Evolutionary conservation across 257 asterid species (phyloP), one percentile per base, ranked within the genome.

Genomic region (Solanum phureja): DNA sequence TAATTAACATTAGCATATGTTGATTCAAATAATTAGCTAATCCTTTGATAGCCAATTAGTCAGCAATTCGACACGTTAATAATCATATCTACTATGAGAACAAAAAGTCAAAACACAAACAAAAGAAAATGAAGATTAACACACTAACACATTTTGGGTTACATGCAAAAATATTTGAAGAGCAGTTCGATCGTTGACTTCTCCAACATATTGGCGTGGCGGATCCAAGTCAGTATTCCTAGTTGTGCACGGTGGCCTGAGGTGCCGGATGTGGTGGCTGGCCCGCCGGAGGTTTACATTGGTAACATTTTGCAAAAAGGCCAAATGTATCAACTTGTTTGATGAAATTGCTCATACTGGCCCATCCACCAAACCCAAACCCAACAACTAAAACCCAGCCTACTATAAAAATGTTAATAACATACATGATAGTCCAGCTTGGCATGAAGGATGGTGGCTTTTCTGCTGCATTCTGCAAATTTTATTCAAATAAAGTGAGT

Each of bases 281-380:
- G 56, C 27, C 19, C 2, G 38, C 8, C 38, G 83, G 84, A 52
- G 91, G 90, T 86, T 95, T 93, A 93, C 99, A 96, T 37, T 96
- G 99, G 87, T 96, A 96, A 77, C 99, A 96, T 88, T 95, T 96
- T 16, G 98, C 98, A 29, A 96, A 96, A 33, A 96, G 98, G 23
- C 99, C 99, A 34, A 96, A 96, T 0, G 97, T 96, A 89, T 94
- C 94, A 0, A 96, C 93, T 89, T 96, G 99, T 76, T 8, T 91
- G 11, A 95, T 94, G 13, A 96, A 96, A 86, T 96, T 96, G 81
- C 94, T 93, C 91, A 95, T 72, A 90, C 99, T 96, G 7, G 99
- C 99, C 99, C 99, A 96, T 33, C 99, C 99, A 24, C 99, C 99
- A 27, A 96, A 96, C 83, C 99, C 99, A 56, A 96, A 96, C 31